Evolutionary conservation across 305 asterid species (phyloP), one percentile per base, ranked within the genome.

Genomic region (Nicotiana rustica): DNA sequence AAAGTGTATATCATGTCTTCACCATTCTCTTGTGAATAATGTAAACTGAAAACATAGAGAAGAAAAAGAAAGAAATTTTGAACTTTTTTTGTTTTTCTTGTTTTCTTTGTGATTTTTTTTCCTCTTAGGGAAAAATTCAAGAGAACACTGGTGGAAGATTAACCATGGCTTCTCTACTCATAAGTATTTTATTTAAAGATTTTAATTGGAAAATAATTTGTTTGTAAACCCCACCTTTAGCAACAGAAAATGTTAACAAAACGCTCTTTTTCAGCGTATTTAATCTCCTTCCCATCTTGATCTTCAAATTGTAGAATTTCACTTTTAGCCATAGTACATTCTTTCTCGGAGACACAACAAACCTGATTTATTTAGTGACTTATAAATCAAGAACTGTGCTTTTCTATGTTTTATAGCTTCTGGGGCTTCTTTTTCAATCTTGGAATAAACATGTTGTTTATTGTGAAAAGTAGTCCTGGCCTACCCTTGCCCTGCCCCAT

Each of bases 361-460:
- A 71, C 92, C 96, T 18, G 90, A 94, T 78, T 82, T 89, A 82
- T 90, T 85, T 85, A 94, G 25, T 18, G 89, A 70, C 84, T 90
- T 92, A 92, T 91, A 91, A 35, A 94, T 92, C 93, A 94, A 86
- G 91, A 91, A 94, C 79, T 91, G 97, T 3, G 97, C 94, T 73
- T 64, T 75, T 66, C 97, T 79, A 78, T 89, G 93, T 84, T 76
- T 81, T 57, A 56, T 36, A 29, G 91, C 98, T 8, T 92, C 96
- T 0, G 84, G 86, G 65, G 88, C 96, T 79, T 91, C 92, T 6
- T 44, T 84, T 12, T 85, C 91, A 17, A 91, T 82, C 89, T 83
- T 94, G 7, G 91, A 83, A 81, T 94, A 94, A 0, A 73, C 81
- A 75, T 85, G 2, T 55, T 55, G 18, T 35, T 36, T 71, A 38